A percentile compares a stretch with the other conserved stretches of the same genome.
These are phyloP conservation scores for Eutrema yunnanense DNA, from an alignment of 345 rosid genomes.

Conservation along the genomic window DNA sequence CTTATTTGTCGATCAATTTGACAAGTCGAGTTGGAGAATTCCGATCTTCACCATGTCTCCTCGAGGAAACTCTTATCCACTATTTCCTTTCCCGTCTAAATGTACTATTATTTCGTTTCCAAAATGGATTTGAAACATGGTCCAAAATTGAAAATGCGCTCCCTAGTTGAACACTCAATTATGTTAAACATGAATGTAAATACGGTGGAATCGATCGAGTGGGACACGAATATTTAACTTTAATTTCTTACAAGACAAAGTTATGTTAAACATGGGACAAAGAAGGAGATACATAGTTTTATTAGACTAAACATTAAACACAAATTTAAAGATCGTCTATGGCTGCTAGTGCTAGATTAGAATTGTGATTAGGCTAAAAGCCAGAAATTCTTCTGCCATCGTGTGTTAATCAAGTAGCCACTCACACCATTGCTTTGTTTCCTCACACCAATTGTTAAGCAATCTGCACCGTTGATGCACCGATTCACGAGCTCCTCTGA, in stretches of 20 bases:
- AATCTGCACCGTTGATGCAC: constrained; percentile 71
- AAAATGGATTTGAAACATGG: neutral
- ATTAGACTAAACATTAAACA: constrained; percentile 12
- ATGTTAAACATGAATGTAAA: neutral
- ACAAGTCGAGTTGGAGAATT: no score
- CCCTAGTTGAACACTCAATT: neutral
- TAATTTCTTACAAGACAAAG: constrained; percentile 7
- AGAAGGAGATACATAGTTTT: neutral
- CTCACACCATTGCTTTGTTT: constrained; percentile 79
- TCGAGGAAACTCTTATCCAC: no score
- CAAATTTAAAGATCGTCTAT: neutral
- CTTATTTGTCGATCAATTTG: no score
- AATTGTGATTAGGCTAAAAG: constrained; percentile 58
- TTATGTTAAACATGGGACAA: constrained; percentile 3
- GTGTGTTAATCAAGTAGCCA: constrained; percentile 85
- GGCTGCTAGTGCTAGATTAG: neutral
- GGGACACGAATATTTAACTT: neutral
- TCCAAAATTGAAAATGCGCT: neutral
- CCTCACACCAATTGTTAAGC: constrained; percentile 86
- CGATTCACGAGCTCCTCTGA: constrained; percentile 72
- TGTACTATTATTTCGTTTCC: no score
- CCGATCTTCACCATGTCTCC: no score
- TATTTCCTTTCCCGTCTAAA: no score
- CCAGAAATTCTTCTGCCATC: constrained; percentile 97
- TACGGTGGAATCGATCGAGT: neutral